A percentile compares a stretch with the other conserved stretches of the same genome.
These are phyloP conservation scores for Orbilia ellipsospora DNA, from an alignment of 2,329 filamentous ascomycete species.

Conservation along the genomic window DNA sequence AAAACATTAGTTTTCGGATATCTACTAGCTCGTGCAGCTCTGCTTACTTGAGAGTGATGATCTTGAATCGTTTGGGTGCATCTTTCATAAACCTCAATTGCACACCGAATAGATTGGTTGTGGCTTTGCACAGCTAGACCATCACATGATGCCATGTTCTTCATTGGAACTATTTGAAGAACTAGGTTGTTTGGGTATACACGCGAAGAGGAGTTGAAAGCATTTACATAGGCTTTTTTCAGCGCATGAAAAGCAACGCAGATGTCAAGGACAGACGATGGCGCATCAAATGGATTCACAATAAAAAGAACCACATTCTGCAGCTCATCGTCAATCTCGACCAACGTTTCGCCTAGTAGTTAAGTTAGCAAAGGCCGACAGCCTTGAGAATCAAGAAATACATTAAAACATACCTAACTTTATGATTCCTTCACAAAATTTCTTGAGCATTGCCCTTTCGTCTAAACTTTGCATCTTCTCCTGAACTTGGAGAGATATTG, in stretches of 20 bases:
- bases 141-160: slow-evolving; percentile 73
- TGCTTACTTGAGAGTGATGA: slow-evolving; percentile 56
- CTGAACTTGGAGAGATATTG: slow-evolving; percentile 44
- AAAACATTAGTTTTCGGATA: slow-evolving; percentile 10
- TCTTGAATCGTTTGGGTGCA: slow-evolving; percentile 67
- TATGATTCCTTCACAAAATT: slow-evolving; percentile 55
- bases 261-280: slow-evolving; percentile 74
- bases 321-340: slow-evolving; percentile 61
- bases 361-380: slow-evolving; percentile 62
- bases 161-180: slow-evolving; percentile 78
- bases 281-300: slow-evolving; percentile 74
- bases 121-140: slow-evolving; percentile 73
- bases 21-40: slow-evolving; percentile 29
- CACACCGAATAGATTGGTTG: slow-evolving; percentile 71
- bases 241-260: slow-evolving; percentile 79
- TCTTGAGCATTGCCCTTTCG: slow-evolving; percentile 47
- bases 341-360: slow-evolving; percentile 58
- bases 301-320: slow-evolving; percentile 80
- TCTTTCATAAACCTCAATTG: slow-evolving; percentile 81
- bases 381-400: slow-evolving; percentile 62
- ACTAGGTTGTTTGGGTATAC: slow-evolving; percentile 73
- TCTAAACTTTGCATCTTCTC: slow-evolving; percentile 50
- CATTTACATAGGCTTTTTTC: slow-evolving; percentile 72
- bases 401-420: slow-evolving; percentile 59
- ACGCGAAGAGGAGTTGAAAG: slow-evolving; percentile 65